Base-by-base conservation (phyloP, 257 asterid species). In the Solanum peruvianum region DNA sequence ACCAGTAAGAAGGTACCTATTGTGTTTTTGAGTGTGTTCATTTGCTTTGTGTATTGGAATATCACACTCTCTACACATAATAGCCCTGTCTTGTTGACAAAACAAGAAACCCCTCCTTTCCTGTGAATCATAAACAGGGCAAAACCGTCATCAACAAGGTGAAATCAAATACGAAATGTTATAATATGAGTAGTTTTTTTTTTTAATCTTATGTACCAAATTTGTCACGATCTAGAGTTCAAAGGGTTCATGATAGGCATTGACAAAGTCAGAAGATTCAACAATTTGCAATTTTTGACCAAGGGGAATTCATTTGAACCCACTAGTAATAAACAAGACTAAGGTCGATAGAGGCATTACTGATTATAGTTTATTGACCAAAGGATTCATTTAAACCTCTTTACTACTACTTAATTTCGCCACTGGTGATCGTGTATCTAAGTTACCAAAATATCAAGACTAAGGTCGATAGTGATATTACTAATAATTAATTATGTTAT, bases 61-160 rank as follows among this genome's bases (percentile, higher is more conserved):
- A 84, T 95, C 98, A 84, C 98, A 95, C 3, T 92, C 95, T 77
- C 89, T 87, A 89, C 98, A 95, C n/a, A 95, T 83, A 76, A 95
- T 91, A 66, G 98, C 96, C 37, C 98, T 88, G 78, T 95, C 98
- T 87, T 94, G 92, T 87, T 92, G 95, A 86, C 98, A 95, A 83
- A 95, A 94, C 88, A 95, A 85, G 89, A 94, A 91, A 6, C 92
- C 98, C 89, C 89, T 92, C 62, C 88, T 93, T 88, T 94, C 96
- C 98, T 95, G 27, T 49, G 18, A 12, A n/a, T 7, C 10, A 76
- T 31, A 81, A 14, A 14, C 27, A 47, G 2, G 18, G 1, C 27
- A 20, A 49, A 49, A 31, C 6, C 29, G 7, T 29, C 45, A 47
- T 49, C 69, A 80, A 29, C 0, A 81, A 81, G 3, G 45, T 29